These are phyloP conservation scores for Scheffersomyces insectosa DNA, from an alignment of 1,139 yeast species.

Conservation along the genomic window DNA sequence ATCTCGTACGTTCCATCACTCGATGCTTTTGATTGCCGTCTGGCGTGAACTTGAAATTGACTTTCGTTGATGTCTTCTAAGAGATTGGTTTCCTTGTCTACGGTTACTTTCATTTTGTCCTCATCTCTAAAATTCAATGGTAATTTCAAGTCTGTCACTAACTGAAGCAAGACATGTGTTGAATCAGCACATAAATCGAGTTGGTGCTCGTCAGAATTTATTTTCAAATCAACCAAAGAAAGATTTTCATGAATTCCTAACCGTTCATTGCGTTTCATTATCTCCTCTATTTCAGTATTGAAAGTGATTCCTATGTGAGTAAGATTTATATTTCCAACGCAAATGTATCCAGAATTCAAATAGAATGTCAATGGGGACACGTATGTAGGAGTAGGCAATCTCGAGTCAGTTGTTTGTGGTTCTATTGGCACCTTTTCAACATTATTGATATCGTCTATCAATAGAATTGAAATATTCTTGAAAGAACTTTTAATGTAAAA, in stretches of 20 bases:
- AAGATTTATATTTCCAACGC: constrained; percentile 45
- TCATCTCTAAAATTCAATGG: constrained; percentile 61
- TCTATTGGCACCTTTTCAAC: constrained; percentile 19
- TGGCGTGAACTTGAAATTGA: constrained; percentile 18
- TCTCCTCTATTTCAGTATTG: constrained; percentile 25
- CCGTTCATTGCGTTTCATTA: constrained; percentile 18
- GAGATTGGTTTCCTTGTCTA: constrained; percentile 40
- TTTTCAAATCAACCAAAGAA: constrained; percentile 41
- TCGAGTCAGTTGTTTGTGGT: constrained; percentile 12
- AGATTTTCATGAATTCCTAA: constrained; percentile 21
- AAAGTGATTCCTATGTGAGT: constrained; percentile 43
- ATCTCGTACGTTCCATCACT: constrained; percentile 2
- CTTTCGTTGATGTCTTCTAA: constrained; percentile 49
- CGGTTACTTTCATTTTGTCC: constrained; percentile 50
- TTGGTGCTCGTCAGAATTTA: constrained; percentile 50
- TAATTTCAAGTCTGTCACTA: constrained; percentile 69
- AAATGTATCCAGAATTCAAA: constrained; percentile 40
- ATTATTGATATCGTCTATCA: constrained; percentile 57
- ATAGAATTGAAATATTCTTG: constrained; percentile 44
- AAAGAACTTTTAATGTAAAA: constrained; percentile 45
- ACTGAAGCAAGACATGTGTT: constrained; percentile 64
- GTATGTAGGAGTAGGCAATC: constrained; percentile 7
- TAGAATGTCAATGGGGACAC: constrained; percentile 11
- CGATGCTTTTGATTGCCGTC: neutral
- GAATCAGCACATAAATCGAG: constrained; percentile 85